Evolutionary conservation across 495 filamentous ascomycete species (phyloP), one percentile per base, ranked within the genome.

Genomic region (Rhypophila decipiens): DNA sequence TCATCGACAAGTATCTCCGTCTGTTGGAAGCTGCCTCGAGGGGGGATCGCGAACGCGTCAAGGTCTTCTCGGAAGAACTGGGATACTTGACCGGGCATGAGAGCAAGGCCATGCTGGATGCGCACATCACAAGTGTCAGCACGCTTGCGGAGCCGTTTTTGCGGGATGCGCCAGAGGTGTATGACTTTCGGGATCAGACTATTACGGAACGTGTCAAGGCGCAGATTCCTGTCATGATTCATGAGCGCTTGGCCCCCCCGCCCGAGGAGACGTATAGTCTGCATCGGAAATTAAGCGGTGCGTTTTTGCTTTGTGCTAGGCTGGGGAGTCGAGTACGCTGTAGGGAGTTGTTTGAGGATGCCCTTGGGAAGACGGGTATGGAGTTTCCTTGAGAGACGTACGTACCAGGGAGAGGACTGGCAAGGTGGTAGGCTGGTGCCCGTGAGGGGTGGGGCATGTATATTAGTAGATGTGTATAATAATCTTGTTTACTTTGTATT

Each of bases 211-310:
- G 93, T 10, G 90, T 98, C 22, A 80, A 86, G 49, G 78, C 65
- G 12, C 73, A 93, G 19, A 97, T 98, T 54, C 93, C 91, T 7
- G 65, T 93, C 24, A 98, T 97, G 94, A 72, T 98, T 24, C 76
- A 79, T 39, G 93, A 97, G 71, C 67, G 93, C 19, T 64, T 98
- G 31, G 79, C 86, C 9, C 93, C 94, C 12, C 93, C 94, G 34
- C 93, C 93, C 0, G 94, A 98, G 70, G 93, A 98, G 75, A 98
- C 94, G 49, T 98, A 98, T 58, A 91, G 86, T 64, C 61, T 98
- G 62, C 93, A 98, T 69, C 77, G 93, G 51, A 98, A 98, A 67
- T 64, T 98, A 40, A 97, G 93, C 64, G 93, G 93, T 2, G 93
- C 94, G 0, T 98, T 98, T 57, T 66, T 98, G 64, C 72, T 98